Percentiles rank a stretch among this genome's conserved stretches.
phyloP scores from a whole-genome alignment of 2,329 filamentous ascomycete genomes.

The Hymenoscyphus albidus region DNA sequence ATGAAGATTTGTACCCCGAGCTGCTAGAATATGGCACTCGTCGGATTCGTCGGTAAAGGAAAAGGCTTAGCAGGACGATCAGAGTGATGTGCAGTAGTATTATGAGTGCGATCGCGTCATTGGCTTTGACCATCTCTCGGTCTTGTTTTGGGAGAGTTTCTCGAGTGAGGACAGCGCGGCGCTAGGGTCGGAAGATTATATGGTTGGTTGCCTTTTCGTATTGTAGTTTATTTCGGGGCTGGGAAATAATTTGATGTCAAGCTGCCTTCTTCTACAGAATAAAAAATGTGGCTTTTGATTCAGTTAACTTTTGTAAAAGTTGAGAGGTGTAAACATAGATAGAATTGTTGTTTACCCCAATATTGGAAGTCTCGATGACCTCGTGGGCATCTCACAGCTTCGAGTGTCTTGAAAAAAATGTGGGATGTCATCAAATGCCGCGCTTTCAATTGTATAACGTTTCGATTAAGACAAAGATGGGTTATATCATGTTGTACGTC shows the following conservation, averaged over 20 bases:
- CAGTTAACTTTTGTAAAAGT: not conserved
- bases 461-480: not conserved
- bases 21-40: not conserved
- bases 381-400: not conserved
- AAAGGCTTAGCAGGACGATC: not conserved
- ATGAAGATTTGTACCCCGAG: not conserved
- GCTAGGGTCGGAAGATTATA: not conserved
- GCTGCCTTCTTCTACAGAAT: not conserved
- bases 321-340: not conserved
- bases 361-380: not conserved
- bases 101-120: constrained; percentile 2
- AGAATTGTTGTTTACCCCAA: not conserved
- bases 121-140: not conserved
- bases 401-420: not conserved
- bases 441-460: not conserved
- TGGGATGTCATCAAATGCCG: not conserved
- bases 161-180: not conserved
- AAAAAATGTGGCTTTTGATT: not conserved
- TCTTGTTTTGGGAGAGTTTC: not conserved
- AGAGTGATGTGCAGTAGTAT: not conserved
- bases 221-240: not conserved
- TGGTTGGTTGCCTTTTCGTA: not conserved
- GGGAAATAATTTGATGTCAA: not conserved
- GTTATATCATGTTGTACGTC: not conserved
- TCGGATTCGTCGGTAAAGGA: not conserved